Evolutionary conservation across 2,329 filamentous ascomycete species (phyloP).

Genomic region (Penicillium sp.): DNA sequence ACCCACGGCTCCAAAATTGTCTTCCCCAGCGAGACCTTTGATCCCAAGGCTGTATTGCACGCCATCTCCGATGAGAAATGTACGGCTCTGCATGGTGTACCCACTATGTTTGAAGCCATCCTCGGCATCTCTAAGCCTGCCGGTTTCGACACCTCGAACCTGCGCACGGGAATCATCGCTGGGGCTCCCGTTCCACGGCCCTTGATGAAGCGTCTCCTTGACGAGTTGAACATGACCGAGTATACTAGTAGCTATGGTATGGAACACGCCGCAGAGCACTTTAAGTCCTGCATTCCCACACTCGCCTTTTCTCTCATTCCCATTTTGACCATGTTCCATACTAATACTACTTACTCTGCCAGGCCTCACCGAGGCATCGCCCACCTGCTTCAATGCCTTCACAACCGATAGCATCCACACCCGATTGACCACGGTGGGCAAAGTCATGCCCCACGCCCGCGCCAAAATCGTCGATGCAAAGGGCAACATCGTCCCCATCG

Average conservation of each 20-base stretch:
- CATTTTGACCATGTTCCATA: not conserved
- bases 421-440: constrained; percentile 72
- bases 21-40: constrained; percentile 74
- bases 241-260: constrained; percentile 66
- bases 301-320: too few species aligned
- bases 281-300: not conserved
- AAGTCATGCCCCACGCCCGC: constrained; percentile 71
- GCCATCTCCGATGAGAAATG: constrained; percentile 68
- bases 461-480: constrained; percentile 74
- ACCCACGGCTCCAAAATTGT: constrained; percentile 77
- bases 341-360: not conserved
- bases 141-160: constrained; percentile 52
- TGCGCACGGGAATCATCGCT: constrained; percentile 77
- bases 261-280: not conserved
- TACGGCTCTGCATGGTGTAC: constrained; percentile 78
- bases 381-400: constrained; percentile 79
- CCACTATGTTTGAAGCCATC: constrained; percentile 78
- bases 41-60: constrained; percentile 64
- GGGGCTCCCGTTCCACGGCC: constrained; percentile 75
- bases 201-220: constrained; percentile 72
- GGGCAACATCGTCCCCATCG: constrained; percentile 67
- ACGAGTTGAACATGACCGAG: constrained; percentile 72
- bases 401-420: constrained; percentile 69
- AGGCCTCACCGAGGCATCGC: constrained; percentile 74
- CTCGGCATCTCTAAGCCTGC: constrained; percentile 52